Evolutionary conservation across 176 grass and related monocot species (phyloP).

Genomic region (Avena sativa): DNA sequence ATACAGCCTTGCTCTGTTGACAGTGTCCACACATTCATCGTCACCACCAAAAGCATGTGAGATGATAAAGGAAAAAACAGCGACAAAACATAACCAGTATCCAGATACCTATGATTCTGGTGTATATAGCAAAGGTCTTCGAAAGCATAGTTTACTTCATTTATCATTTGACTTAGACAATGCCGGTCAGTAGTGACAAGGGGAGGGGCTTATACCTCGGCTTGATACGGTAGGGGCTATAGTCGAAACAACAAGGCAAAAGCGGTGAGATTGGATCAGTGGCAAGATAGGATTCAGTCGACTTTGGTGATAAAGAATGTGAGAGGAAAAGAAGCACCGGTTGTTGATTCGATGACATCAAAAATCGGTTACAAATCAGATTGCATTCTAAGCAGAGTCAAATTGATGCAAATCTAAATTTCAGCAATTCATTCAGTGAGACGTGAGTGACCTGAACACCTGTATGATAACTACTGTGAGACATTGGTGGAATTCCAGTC

Average conservation of each 20-base stretch:
- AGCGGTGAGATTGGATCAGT: no score
- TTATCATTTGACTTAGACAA: neutral
- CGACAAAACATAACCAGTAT: conserved; percentile 38
- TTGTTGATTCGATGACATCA: neutral
- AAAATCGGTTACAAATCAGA: neutral
- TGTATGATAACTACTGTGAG: neutral
- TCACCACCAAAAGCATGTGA: conserved; percentile 15
- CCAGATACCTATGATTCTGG: conserved; percentile 35
- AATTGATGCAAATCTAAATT: neutral
- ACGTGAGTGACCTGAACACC: neutral
- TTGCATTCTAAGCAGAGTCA: neutral
- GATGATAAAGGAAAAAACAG: conserved; percentile 26
- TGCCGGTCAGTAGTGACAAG: neutral
- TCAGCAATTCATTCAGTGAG: neutral
- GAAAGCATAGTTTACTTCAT: neutral
- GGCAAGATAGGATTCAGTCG: no score
- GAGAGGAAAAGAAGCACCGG: neutral
- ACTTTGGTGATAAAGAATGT: no score
- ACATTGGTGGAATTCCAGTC: neutral
- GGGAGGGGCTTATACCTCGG: neutral
- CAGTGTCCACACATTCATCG: conserved; percentile 3
- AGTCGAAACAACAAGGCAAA: neutral
- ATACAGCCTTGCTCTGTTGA: neutral
- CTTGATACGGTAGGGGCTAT: neutral
- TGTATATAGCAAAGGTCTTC: neutral